Base-by-base conservation (phyloP, 257 asterid species). In the Nicotiana otophora region DNA sequence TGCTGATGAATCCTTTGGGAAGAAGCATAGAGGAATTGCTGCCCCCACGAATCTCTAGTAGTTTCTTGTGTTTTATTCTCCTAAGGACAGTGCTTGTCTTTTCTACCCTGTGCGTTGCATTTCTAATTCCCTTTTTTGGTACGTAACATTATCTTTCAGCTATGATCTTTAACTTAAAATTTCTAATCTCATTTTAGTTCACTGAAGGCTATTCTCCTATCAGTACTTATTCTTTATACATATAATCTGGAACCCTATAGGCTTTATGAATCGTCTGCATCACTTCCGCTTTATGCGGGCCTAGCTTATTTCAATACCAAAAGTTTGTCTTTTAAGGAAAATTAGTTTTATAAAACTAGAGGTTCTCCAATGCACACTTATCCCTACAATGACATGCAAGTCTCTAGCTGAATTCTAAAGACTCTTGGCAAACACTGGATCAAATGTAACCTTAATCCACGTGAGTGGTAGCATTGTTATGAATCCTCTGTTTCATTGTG, bases 71-170 rank as follows among this genome's bases (percentile, higher is more conserved):
- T 88, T 94, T 84, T 81, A 70, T 94, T 87, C 89, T 89, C 80
- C 81, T 92, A 36, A 89, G 98, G 88, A 88, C 97, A 23, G 83
- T 55, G 9, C 96, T 94, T 51, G 96, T 92, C 72, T 46, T 88
- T 83, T 94, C 98, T 72, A 88, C 96, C 42, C 90, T 93, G 66
- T 85, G 90, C 66, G 87, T 94, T 9, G 98, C 97, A 0, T 93
- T 93, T 54, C n/a, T 88, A 83, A 82, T 94, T 83, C 98, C 98
- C 82, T 94, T 93, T 88, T 94, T 93, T 20, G 92, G 97, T 94
- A 91, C 23, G 89, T 46, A 23, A 80, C 58, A 34, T 65, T 30
- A 58, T 66, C 66, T 53, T 20, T 81, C 67, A 19, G 6, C 46
- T 39, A 28, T 19, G n/a, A 48, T 68, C 63, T 58, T 48, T 63